Conservation (phyloP, 2,329 filamentous ascomycete genomes). For the Stemphylium beticola region DNA sequence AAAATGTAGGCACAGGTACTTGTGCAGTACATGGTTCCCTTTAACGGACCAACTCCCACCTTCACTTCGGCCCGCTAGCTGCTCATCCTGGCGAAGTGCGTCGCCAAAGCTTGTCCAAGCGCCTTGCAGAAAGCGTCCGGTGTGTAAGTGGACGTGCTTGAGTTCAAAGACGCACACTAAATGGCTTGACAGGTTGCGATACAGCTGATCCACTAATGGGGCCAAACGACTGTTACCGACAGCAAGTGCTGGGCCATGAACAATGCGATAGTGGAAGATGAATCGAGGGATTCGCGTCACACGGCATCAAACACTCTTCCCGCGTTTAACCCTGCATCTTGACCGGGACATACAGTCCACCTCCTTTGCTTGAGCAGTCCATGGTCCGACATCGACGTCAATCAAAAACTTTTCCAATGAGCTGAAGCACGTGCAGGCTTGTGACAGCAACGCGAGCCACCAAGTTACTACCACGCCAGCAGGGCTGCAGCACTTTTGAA, state of each 20-base stretch:
- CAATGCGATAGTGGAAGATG: conserved; percentile 32
- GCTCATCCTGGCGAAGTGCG: conserved; percentile 31
- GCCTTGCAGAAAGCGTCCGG: conserved; percentile 38
- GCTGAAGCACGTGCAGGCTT: conserved; percentile 14
- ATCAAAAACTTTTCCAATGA: conserved; percentile 27
- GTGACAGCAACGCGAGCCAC: conserved; percentile 12
- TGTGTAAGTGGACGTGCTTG: conserved; percentile 33
- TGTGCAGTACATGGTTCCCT: conserved; percentile 23
- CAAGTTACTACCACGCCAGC: not conserved
- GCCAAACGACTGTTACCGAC: conserved; percentile 26
- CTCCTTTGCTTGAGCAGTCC: conserved; percentile 17
- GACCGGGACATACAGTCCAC: conserved; percentile 15
- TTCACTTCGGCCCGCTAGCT: conserved; percentile 30
- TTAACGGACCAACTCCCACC: conserved; percentile 25
- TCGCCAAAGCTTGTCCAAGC: conserved; percentile 43
- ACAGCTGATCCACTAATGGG: conserved; percentile 26
- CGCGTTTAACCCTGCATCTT: conserved; percentile 37
- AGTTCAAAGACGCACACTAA: conserved; percentile 34
- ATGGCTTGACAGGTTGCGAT: conserved; percentile 31
- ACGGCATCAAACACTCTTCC: conserved; percentile 43
- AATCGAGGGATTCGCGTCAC: conserved; percentile 44
- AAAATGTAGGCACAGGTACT: conserved; percentile 19
- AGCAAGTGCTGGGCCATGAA: conserved; percentile 25
- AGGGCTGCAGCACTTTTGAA: not conserved
- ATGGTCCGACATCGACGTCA: conserved; percentile 1